phyloP scores from a whole-genome alignment of 2,329 filamentous ascomycete species.

The Geosmithia putterillii region DNA sequence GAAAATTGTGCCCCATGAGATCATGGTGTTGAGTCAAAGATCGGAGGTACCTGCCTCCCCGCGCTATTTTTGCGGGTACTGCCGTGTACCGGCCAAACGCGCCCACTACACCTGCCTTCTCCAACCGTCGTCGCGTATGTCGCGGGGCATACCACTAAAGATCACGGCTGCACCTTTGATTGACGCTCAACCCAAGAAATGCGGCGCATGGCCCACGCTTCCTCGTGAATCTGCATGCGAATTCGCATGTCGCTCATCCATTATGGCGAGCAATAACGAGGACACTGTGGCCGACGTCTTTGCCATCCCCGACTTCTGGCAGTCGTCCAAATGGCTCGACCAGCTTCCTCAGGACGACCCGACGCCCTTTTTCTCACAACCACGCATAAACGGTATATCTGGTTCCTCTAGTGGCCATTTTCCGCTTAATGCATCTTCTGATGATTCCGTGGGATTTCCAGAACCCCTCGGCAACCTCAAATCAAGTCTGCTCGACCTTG shows the following conservation, averaged over 20 bases:
- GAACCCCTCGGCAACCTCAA: neutral
- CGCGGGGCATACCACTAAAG: neutral
- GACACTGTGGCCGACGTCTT: conserved; percentile 42
- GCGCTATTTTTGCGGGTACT: neutral
- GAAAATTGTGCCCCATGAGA: conserved; percentile 4
- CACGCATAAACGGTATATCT: neutral
- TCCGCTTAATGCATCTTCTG: neutral
- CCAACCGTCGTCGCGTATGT: neutral
- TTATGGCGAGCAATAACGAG: conserved; percentile 19
- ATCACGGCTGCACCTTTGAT: neutral
- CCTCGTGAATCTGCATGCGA: neutral
- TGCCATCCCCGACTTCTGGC: conserved; percentile 49
- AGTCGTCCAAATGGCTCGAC: conserved; percentile 36
- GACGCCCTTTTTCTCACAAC: conserved; percentile 29
- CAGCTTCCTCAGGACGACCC: conserved; percentile 6
- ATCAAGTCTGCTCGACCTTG: neutral
- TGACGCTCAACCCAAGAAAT: neutral
- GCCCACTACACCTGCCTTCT: neutral
- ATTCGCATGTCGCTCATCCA: neutral
- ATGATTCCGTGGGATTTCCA: neutral
- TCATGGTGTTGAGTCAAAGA: neutral
- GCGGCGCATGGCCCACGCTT: neutral
- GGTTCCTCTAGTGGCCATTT: neutral
- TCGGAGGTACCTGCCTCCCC: neutral
- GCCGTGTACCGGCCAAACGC: neutral